Conservation (phyloP, 2,329 filamentous ascomycete genomes). For the Paramyrothecium sp. region DNA sequence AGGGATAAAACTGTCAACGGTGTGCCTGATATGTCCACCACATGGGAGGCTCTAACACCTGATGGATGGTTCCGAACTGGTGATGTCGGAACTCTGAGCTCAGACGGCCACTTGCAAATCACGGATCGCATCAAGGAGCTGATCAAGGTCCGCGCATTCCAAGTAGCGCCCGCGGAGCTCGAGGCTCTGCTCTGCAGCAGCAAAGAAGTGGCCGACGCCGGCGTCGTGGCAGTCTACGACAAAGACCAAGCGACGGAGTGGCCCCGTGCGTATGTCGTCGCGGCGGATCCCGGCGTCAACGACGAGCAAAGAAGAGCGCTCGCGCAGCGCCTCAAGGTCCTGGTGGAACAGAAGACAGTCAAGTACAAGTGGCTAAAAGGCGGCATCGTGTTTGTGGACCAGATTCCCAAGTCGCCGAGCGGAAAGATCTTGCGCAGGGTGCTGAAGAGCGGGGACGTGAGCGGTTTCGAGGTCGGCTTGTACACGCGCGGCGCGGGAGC, state of each 20-base stretch:
- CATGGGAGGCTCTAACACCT: conserved; percentile 33
- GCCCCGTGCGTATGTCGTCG: conserved; percentile 62
- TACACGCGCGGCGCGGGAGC: conserved; percentile 14
- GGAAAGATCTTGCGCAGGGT: conserved; percentile 46
- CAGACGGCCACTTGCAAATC: conserved; percentile 58
- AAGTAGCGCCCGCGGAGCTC: conserved; percentile 56
- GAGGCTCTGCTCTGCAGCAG: conserved; percentile 34
- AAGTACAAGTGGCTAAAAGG: conserved; percentile 68
- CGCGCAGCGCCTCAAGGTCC: conserved; percentile 52
- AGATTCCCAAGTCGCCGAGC: conserved; percentile 69
- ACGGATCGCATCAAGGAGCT: conserved; percentile 71
- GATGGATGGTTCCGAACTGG: conserved; percentile 73
- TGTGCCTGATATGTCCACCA: conserved; percentile 33
- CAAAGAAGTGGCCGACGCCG: conserved; percentile 57
- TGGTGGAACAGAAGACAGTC: conserved; percentile 59
- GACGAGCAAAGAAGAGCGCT: conserved; percentile 41
- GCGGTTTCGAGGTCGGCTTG: conserved; percentile 31
- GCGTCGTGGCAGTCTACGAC: conserved; percentile 59
- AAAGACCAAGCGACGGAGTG: conserved; percentile 59
- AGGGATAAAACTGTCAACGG: conserved; percentile 30
- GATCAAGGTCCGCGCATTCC: conserved; percentile 61
- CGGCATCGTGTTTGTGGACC: conserved; percentile 66
- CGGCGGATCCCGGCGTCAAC: conserved; percentile 17
- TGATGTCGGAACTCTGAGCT: conserved; percentile 62
- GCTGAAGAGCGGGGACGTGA: conserved; percentile 38